Conservation (phyloP, 163 green algal species). For the Chlorella variabilis region DNA sequence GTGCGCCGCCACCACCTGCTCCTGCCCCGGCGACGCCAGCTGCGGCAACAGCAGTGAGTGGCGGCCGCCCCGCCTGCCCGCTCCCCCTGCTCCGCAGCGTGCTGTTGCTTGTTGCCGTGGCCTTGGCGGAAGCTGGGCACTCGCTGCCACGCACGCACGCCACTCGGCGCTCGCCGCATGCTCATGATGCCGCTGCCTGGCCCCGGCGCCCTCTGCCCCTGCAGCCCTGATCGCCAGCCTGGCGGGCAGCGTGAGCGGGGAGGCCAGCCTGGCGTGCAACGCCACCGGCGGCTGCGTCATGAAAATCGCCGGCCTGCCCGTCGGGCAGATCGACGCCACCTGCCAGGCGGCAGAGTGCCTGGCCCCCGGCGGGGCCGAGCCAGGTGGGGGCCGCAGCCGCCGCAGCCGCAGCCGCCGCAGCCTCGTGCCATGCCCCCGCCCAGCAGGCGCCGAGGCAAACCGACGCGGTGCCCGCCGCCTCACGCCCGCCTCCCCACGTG, state of each 20-base stretch:
- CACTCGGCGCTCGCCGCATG: too few relatives aligned
- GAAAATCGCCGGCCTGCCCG: constrained; percentile 36
- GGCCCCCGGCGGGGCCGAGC: neutral
- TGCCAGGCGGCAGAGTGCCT: constrained; percentile 53
- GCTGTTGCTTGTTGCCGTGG: too few relatives aligned
- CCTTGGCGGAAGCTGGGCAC: too few relatives aligned
- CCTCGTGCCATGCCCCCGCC: neutral
- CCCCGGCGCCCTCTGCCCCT: neutral
- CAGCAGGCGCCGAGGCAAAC: too few relatives aligned
- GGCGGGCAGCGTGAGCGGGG: constrained; percentile 15
- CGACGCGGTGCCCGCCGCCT: too few relatives aligned
- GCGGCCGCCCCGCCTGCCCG: too few relatives aligned
- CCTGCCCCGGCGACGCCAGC: constrained; percentile 9
- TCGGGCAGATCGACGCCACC: constrained; percentile 36
- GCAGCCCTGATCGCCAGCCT: constrained; percentile 32
- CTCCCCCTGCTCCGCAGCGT: too few relatives aligned
- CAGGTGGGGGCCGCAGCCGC: neutral
- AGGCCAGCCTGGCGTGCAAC: constrained; percentile 9
- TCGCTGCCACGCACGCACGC: too few relatives aligned
- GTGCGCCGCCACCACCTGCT: constrained; percentile 10
- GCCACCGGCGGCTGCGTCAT: constrained; percentile 34
- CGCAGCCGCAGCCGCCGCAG: neutral
- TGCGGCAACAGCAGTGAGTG: constrained; percentile 17
- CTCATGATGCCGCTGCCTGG: neutral
- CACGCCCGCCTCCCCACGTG: too few relatives aligned